Conservation (phyloP, 2,329 filamentous ascomycete genomes). For the Aspergillus fumigatus region DNA sequence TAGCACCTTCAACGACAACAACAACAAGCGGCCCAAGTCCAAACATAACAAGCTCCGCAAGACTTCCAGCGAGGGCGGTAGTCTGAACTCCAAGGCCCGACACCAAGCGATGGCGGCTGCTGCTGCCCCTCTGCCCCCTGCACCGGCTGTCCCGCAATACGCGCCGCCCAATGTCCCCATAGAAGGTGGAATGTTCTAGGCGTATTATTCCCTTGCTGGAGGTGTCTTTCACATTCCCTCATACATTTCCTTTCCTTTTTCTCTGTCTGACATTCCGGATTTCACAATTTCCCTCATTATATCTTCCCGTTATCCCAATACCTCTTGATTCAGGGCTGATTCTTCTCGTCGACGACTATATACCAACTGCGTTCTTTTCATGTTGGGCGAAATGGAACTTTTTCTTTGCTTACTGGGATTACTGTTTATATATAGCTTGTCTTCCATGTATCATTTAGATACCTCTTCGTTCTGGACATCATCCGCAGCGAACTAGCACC, state of each 20-base stretch:
- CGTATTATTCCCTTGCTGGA: background rate
- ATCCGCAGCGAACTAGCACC: background rate
- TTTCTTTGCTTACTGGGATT: slow-evolving; percentile 4
- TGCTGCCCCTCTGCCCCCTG: slow-evolving; percentile 13
- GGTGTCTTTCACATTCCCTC: background rate
- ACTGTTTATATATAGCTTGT: background rate
- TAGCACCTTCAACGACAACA: slow-evolving; percentile 43
- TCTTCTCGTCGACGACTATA: slow-evolving; percentile 12
- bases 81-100: slow-evolving; percentile 43
- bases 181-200: slow-evolving; percentile 39
- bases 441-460: background rate
- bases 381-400: slow-evolving; percentile 13
- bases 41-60: slow-evolving; percentile 42
- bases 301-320: slow-evolving; percentile 4
- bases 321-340: slow-evolving; percentile 7
- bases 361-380: slow-evolving; percentile 14
- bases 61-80: slow-evolving; percentile 48
- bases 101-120: slow-evolving; percentile 33
- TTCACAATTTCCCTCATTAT: slow-evolving; percentile 1
- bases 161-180: slow-evolving; percentile 27
- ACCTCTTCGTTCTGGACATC: background rate
- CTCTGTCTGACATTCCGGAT: background rate
- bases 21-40: slow-evolving; percentile 31
- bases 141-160: slow-evolving; percentile 30
- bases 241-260: background rate